Evolutionary conservation across 305 asterid species (phyloP), one percentile per base, ranked within the genome.

Genomic region (Solanum chacoense): DNA sequence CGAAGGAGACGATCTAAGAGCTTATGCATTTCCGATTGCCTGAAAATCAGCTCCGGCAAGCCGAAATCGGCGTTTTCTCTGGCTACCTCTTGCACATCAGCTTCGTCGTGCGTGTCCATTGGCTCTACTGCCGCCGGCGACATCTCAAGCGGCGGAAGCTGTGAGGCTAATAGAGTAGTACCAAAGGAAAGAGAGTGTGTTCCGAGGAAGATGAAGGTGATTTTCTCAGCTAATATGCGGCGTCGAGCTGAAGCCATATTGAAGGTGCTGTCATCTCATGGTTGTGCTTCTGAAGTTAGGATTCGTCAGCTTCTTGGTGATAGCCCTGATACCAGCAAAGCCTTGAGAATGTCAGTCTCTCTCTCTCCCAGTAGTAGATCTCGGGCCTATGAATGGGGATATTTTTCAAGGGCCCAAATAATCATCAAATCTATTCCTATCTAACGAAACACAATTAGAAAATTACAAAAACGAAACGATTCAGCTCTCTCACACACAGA

Each of bases 301-400:
- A 96, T 97, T 85, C 98, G 99, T 32, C 91, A 95, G 89, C 84
- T 94, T 91, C 98, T 96, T 1, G 99, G 99, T 40, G 98, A 97
- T 90, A 97, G 97, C 93, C 99, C 99, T 88, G 95, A 98, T 91
- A 96, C 98, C 69, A 97, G 99, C 98, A 97, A 97, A 92, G 99
- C 99, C 85, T 93, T 97, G 93, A 94, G 99, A 94, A 92, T 95
- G 98, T 96, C 86, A 90, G 65, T 71, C 71, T 59, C 71, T 26
- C 59, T 45, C n/a, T 14, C 75, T 85, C 29, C 63, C 10, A 7
- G 65, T 42, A 42, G 5, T 65, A n/a, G 31, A 67, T 67, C 32
- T 67, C 4, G 18, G 18, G 13, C 32, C 32, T 11, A 24, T 67
- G 9, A 24, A 24, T 67, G 18, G 4, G 8, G 4, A 67, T 67